Evolutionary conservation across 768 basidiomycete genomes (phyloP).

Genomic region (Rickenella mellea): DNA sequence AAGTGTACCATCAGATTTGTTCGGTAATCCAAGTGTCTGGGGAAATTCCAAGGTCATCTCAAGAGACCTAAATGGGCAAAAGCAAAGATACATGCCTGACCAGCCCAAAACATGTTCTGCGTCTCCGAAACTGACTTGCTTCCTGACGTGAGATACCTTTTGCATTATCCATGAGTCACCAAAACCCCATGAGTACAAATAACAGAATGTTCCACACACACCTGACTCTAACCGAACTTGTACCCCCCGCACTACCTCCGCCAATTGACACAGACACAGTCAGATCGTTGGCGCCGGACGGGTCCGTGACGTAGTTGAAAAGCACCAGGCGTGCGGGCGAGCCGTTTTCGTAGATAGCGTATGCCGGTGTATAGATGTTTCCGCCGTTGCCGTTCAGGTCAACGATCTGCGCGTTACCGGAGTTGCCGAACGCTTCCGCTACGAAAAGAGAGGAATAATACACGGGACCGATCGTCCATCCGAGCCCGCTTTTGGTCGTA

Average conservation of each 20-base stretch:
- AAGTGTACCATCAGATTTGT: slow-evolving; percentile 60
- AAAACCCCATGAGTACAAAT: not conserved
- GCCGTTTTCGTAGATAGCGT: slow-evolving; percentile 39
- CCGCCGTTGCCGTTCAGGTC: slow-evolving; percentile 25
- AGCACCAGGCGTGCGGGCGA: slow-evolving; percentile 30
- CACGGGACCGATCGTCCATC: slow-evolving; percentile 38
- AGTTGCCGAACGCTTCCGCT: slow-evolving; percentile 35
- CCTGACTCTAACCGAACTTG: slow-evolving; percentile 21
- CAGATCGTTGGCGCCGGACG: slow-evolving; percentile 28
- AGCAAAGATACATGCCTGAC: slow-evolving; percentile 25
- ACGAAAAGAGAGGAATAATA: slow-evolving; percentile 38
- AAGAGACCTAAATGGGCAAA: not conserved
- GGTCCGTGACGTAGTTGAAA: slow-evolving; percentile 40
- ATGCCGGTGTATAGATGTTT: slow-evolving; percentile 33
- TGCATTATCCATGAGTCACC: not conserved
- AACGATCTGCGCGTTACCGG: slow-evolving; percentile 30
- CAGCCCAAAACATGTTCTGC: slow-evolving; percentile 39
- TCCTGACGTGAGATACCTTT: slow-evolving; percentile 23
- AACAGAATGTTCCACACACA: slow-evolving; percentile 11
- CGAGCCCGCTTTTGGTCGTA: too few relatives aligned
- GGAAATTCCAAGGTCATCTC: not conserved
- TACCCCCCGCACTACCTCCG: slow-evolving; percentile 12
- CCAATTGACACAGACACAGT: slow-evolving; percentile 24
- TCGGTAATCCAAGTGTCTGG: slow-evolving; percentile 52
- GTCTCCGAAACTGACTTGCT: slow-evolving; percentile 28